Evolutionary conservation across 176 grass and related monocot genomes (phyloP), one percentile per base, ranked within the genome.

Genomic region (Elaeis guineensis): DNA sequence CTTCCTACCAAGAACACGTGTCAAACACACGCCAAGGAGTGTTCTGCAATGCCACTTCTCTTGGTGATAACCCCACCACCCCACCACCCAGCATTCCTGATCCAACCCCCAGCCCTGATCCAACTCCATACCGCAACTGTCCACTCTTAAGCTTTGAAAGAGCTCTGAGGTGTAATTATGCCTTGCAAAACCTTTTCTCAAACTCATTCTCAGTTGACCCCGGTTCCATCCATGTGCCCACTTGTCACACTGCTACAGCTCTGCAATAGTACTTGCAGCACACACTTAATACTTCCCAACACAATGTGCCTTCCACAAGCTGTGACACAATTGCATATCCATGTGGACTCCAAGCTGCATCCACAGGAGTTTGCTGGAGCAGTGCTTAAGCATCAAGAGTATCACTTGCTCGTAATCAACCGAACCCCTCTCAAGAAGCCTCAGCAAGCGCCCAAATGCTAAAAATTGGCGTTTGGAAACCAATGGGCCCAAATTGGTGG

Each of bases 401-500:
- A 97, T 69, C 63, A 89, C 87, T 57, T 68, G 70, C 81, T 91
- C 84, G 51, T 91, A 91, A 79, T 79, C 84, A 57, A 91, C 54
- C 12, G 93, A 87, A 32, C 81, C 93, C 67, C 87, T 67, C 83
- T 97, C 93, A 25, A 97, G 83, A 59, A 97, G 67, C 78, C 93
- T 82, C n/a, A 91, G 73, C 28, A 97, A 74, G 69, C 91, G 93
- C 20, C 93, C 93, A 39, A 97, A 97, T 16, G 92, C 87, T 75
- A 91, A 73, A 79, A 87, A 91, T 23, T 81, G 91, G 72, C 88
- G 79, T 63, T 76, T 97, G 87, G 92, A 54, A 97, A 97, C 87
- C 92, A 97, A 58, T 82, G 80, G 0, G 63, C 61, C 59, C 92
- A 97, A 20, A 97, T 88, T 58, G 75, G 72, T 1, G 81, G 87